Evolutionary conservation across 2,329 filamentous ascomycete species (phyloP).

Genomic region (Stachybotrys echinatus): DNA sequence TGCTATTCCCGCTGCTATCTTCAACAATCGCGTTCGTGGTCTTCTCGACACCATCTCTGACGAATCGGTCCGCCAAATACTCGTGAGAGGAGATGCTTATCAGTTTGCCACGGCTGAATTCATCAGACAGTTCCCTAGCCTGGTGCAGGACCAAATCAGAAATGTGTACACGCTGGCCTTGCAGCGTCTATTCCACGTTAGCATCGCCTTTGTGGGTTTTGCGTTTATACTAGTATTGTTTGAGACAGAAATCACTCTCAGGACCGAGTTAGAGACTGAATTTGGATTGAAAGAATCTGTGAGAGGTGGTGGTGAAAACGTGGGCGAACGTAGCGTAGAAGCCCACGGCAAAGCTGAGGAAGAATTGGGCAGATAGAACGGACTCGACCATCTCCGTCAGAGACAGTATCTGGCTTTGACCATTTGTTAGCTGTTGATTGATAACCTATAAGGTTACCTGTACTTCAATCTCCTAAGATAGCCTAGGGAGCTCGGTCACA

Average conservation of each 20-base stretch:
- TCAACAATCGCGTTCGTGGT: conserved; percentile 1
- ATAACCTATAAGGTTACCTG: too few relatives aligned
- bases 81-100: not conserved
- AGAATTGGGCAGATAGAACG: too few relatives aligned
- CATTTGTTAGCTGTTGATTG: too few relatives aligned
- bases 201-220: not conserved
- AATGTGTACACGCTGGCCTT: not conserved
- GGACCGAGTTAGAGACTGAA: not conserved
- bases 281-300: too few relatives aligned
- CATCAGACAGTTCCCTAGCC: not conserved
- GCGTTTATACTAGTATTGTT: not conserved
- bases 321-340: too few relatives aligned
- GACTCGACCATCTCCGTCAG: too few relatives aligned
- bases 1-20: not conserved
- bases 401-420: too few relatives aligned
- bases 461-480: too few relatives aligned
- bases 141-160: not conserved
- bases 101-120: not conserved
- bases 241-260: not conserved
- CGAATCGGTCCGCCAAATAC: not conserved
- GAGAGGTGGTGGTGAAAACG: too few relatives aligned
- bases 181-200: not conserved
- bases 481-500: too few relatives aligned
- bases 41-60: not conserved
- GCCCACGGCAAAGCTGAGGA: too few relatives aligned